A percentile compares a stretch with the other conserved stretches of the same genome.
phyloP scores from a whole-genome alignment of 2,329 filamentous ascomycete species.

The Colletotrichum sp. region DNA sequence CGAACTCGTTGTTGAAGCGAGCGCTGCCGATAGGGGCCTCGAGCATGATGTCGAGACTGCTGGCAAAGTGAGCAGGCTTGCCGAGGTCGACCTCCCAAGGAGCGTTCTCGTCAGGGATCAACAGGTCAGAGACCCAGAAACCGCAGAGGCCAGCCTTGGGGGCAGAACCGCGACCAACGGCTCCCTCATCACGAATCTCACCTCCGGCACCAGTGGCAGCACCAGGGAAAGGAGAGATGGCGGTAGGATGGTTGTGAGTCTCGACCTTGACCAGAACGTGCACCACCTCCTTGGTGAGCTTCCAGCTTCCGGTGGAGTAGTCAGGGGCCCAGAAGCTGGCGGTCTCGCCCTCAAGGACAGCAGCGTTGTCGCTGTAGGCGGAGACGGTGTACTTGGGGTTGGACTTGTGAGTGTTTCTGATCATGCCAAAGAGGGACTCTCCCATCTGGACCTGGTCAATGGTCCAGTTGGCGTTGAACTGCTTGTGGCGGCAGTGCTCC shows the following conservation, averaged over 20 bases:
- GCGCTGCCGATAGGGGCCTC: conserved; percentile 96
- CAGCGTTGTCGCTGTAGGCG: conserved; percentile 97
- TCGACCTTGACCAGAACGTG: conserved; percentile 95
- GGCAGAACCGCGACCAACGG: conserved; percentile 89
- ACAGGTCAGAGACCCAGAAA: conserved; percentile 93
- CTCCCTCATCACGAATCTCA: conserved; percentile 94
- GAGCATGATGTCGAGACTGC: conserved; percentile 95
- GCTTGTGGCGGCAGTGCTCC: conserved; percentile 85
- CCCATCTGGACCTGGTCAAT: conserved; percentile 86
- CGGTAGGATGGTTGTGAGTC: conserved; percentile 97
- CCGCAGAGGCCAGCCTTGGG: conserved; percentile 92
- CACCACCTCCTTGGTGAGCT: conserved; percentile 81
- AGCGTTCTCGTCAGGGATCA: conserved; percentile 81
- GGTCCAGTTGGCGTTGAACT: conserved; percentile 96
- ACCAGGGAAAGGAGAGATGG: conserved; percentile 90
- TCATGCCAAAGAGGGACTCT: conserved; percentile 92
- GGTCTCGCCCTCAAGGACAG: conserved; percentile 79
- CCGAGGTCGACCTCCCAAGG: conserved; percentile 95
- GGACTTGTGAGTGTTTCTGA: conserved; percentile 89
- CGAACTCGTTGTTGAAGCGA: conserved; percentile 98
- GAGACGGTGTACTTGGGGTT: conserved; percentile 86
- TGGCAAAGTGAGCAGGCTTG: conserved; percentile 89
- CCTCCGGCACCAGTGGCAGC: conserved; percentile 95
- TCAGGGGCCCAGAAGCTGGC: conserved; percentile 86
- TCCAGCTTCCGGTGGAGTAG: conserved; percentile 86